Evolutionary conservation across 2,329 filamentous ascomycete genomes (phyloP).

Genomic region (Camillea tinctor): DNA sequence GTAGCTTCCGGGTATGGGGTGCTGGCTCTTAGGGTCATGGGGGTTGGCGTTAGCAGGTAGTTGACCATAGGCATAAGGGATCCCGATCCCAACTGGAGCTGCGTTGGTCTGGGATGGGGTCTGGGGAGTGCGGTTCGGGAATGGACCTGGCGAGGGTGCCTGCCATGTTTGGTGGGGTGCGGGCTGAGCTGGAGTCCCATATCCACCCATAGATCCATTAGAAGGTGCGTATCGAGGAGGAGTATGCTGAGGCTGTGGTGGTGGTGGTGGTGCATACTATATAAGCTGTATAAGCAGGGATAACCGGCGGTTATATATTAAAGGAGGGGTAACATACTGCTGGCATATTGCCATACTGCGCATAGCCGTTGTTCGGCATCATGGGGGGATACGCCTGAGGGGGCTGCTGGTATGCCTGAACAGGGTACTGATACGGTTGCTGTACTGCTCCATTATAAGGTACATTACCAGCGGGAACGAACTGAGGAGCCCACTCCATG

Average conservation of each 20-base stretch:
- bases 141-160: slow-evolving; percentile 23
- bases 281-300: slow-evolving; percentile 28
- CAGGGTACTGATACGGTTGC: slow-evolving; percentile 46
- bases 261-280: slow-evolving; percentile 38
- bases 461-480: slow-evolving; percentile 43
- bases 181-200: slow-evolving; percentile 35
- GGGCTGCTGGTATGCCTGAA: slow-evolving; percentile 45
- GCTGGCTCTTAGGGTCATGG: slow-evolving; percentile 71
- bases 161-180: slow-evolving; percentile 37
- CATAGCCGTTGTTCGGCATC: slow-evolving; percentile 41
- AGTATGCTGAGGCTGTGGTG: slow-evolving; percentile 32
- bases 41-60: slow-evolving; percentile 69
- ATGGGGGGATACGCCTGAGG: slow-evolving; percentile 44
- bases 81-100: slow-evolving; percentile 38
- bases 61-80: slow-evolving; percentile 76
- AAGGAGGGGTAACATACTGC: slow-evolving; percentile 39
- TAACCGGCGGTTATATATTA: slow-evolving; percentile 24
- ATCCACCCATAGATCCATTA: slow-evolving; percentile 35
- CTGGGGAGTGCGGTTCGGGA: slow-evolving; percentile 27
- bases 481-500: slow-evolving; percentile 57
- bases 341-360: slow-evolving; percentile 46
- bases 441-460: slow-evolving; percentile 46
- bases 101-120: slow-evolving; percentile 22
- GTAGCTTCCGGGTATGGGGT: slow-evolving; percentile 81
- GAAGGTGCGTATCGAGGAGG: slow-evolving; percentile 37